These are phyloP conservation scores for Hydnomerulius pinastri DNA, from an alignment of 768 basidiomycete species.

Conservation along the genomic window DNA sequence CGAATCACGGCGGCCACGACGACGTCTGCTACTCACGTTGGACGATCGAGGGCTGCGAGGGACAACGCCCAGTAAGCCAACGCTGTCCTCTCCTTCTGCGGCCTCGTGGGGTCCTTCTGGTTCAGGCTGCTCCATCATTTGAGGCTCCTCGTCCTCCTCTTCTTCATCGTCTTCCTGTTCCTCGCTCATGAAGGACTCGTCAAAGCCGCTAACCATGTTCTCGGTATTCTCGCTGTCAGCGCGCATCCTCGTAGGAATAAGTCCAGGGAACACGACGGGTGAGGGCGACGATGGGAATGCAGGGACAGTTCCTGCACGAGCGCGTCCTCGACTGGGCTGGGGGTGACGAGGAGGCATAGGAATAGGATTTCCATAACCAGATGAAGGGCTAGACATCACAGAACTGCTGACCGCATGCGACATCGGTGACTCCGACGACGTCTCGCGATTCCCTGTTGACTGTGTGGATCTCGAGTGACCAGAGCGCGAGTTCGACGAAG, in stretches of 20 bases:
- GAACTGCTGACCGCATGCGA: conserved; percentile 43
- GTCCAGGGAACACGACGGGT: conserved; percentile 33
- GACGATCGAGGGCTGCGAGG: conserved; percentile 50
- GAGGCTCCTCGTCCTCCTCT: conserved; percentile 33
- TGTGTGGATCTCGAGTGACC: conserved; percentile 49
- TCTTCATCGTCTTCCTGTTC: conserved; percentile 33
- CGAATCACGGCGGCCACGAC: conserved; percentile 35
- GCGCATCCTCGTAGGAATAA: conserved; percentile 25
- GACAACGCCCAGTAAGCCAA: conserved; percentile 55
- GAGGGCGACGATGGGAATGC: conserved; percentile 38
- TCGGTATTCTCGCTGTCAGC: conserved; percentile 32
- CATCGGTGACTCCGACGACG: conserved; percentile 58
- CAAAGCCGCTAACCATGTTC: conserved; percentile 25
- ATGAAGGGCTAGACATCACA: conserved; percentile 38
- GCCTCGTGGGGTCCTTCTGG: conserved; percentile 59
- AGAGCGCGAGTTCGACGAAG: conserved; percentile 41
- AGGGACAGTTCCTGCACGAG: conserved; percentile 43
- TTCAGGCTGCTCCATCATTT: conserved; percentile 45
- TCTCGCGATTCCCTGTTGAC: conserved; percentile 63
- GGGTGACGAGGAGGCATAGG: conserved; percentile 54
- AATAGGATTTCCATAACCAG: conserved; percentile 37
- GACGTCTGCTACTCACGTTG: conserved; percentile 37
- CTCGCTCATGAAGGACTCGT: conserved; percentile 34
- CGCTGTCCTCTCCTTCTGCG: conserved; percentile 62
- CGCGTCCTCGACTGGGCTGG: conserved; percentile 37